Evolutionary conservation across 495 filamentous ascomycete species (phyloP).

Genomic region (Xylaria sp.): DNA sequence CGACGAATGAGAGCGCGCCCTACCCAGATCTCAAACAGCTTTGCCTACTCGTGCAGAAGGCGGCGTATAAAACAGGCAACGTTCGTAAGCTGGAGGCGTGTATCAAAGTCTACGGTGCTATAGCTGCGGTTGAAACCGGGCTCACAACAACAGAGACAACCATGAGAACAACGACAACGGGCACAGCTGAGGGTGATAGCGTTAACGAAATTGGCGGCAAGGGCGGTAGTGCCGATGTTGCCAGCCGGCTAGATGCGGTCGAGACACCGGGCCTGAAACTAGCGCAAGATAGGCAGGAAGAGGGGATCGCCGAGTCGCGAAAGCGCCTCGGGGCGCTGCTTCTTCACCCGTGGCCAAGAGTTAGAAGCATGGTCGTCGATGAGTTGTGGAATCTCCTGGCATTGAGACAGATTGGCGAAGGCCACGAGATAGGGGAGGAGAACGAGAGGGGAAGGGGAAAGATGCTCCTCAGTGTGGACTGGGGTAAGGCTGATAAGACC

Average conservation of each 20-base stretch:
- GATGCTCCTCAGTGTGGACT: constrained; percentile 46
- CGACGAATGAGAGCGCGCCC: constrained; percentile 45
- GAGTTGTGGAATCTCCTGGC: constrained; percentile 52
- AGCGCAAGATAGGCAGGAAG: constrained; percentile 35
- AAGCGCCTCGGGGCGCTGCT: constrained; percentile 54
- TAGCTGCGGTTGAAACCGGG: constrained; percentile 45
- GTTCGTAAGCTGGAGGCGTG: constrained; percentile 80
- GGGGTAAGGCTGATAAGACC: constrained; percentile 50
- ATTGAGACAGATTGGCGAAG: constrained; percentile 12
- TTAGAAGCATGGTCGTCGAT: constrained; percentile 52
- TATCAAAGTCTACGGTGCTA: constrained; percentile 74
- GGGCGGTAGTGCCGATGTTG: background rate
- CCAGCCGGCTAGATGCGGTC: background rate
- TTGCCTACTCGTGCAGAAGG: constrained; percentile 73
- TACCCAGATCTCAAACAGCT: constrained; percentile 56
- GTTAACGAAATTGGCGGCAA: background rate
- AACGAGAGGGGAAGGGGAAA: constrained; percentile 25
- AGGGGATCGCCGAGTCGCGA: constrained; percentile 46
- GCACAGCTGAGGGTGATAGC: no score
- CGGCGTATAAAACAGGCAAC: constrained; percentile 81
- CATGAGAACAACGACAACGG: background rate
- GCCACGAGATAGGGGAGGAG: constrained; percentile 21
- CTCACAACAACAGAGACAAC: background rate
- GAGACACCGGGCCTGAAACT: constrained; percentile 21
- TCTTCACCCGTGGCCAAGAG: constrained; percentile 56